A percentile compares a stretch with the other conserved stretches of the same genome.
Evolutionary conservation across 805 yeast species (phyloP).

Genomic region (Kazachstania viticola): DNA sequence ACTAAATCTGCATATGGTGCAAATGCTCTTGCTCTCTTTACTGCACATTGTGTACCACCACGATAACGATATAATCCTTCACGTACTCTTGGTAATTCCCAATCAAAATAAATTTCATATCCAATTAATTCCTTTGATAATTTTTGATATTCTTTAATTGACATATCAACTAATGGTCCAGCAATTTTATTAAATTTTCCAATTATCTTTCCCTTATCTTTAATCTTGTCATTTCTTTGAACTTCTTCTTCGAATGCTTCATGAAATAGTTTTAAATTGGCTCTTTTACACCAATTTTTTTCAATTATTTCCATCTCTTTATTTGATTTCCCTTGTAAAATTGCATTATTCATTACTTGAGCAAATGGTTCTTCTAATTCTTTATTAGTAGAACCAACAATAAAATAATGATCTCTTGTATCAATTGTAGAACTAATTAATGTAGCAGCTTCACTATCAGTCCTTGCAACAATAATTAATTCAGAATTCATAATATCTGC

Average conservation of each 20-base stretch:
- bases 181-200: conserved; percentile 55
- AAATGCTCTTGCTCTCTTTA: conserved; percentile 89
- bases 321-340: conserved; percentile 60
- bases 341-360: conserved; percentile 58
- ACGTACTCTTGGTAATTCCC: conserved; percentile 91
- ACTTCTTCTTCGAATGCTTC: conserved; percentile 86
- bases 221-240: conserved; percentile 35
- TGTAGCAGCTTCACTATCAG: conserved; percentile 97
- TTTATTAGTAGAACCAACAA: conserved; percentile 86
- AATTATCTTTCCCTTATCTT: conserved; percentile 45
- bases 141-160: conserved; percentile 69
- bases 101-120: conserved; percentile 76
- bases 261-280: conserved; percentile 78
- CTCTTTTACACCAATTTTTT: conserved; percentile 68
- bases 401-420: conserved; percentile 85
- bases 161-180: conserved; percentile 61
- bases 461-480: conserved; percentile 81
- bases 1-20: conserved; percentile 92
- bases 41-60: conserved; percentile 96
- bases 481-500: conserved; percentile 90
- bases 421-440: conserved; percentile 89
- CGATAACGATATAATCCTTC: conserved; percentile 94
- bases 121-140: conserved; percentile 70
- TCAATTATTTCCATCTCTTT: conserved; percentile 62
- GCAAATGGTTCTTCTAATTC: conserved; percentile 49